Base-by-base conservation (phyloP, 1,284 basidiomycete genomes). In the Trichosporon sp. region DNA sequence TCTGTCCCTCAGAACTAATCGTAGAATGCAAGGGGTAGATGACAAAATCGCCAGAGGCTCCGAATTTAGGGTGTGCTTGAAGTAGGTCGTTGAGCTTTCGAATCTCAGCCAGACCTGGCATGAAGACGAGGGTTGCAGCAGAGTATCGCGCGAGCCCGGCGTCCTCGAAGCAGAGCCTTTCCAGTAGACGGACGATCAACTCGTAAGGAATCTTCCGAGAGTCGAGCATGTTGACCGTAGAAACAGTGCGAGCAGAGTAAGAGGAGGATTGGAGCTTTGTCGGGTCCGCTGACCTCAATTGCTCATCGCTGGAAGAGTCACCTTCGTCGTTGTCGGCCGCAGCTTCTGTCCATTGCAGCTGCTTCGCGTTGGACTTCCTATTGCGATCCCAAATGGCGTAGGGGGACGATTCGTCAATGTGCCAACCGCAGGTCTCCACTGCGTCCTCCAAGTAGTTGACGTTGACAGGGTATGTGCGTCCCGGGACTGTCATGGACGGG, bases 381-480 rank as follows among this genome's bases (percentile, higher is more conserved):
- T 84, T 85, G 76, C 90, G 90, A 56, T 79, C 74, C 68, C 86
- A 78, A 65, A 89, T 86, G 4, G 92, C 93, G 81, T 95, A 98
- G 1, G 89, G 91, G 0, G 95, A 98, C 64, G 86, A 88, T 75
- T 92, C 90, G n/a, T 87, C 86, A 70, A 99, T 88, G 23, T 88
- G 86, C 91, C 95, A 99, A n/a, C 88, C 85, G 12, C 91, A 89
- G 69, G 88, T 86, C 82, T 99, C 91, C 29, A 99, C 87, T 0
- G 93, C 95, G 81, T 99, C 97, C 81, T 99, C 97, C 9, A 99
- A 85, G 78, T 89, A 99, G 63, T 88, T 87, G 21, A 92, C 87
- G 63, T 93, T 89, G 12, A 99, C 97, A 9, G 97, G 96, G 85
- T 94, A 99, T 0, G 95, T 98, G n/a, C 97, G 88, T 1, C 97